Evolutionary conservation across 768 basidiomycete species (phyloP).

Genomic region (Rhodotorula taiwanensis): DNA sequence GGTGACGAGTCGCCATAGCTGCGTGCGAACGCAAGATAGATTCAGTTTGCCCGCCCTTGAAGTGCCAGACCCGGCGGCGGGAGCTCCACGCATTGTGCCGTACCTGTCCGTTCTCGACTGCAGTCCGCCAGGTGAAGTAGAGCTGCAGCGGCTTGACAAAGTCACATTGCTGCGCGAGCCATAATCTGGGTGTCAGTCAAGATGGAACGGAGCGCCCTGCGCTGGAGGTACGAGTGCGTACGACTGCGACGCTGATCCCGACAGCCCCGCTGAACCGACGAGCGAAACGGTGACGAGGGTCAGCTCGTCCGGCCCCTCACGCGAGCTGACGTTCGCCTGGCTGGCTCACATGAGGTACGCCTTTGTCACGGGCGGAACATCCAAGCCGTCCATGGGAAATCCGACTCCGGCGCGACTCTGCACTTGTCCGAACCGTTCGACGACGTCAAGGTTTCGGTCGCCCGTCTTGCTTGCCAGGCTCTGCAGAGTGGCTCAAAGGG

Average conservation of each 20-base stretch:
- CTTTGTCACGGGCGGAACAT: slow-evolving; percentile 38
- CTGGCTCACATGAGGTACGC: slow-evolving; percentile 39
- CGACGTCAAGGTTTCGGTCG: too few species aligned
- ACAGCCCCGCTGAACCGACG: slow-evolving; percentile 38
- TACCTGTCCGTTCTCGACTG: slow-evolving; percentile 38
- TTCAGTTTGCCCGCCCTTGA: too few species aligned
- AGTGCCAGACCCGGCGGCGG: too few species aligned
- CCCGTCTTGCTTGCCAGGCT: too few species aligned
- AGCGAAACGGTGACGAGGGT: background rate
- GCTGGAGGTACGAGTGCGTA: background rate
- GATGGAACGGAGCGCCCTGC: too few species aligned
- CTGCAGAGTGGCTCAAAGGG: too few species aligned
- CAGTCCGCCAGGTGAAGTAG: slow-evolving; percentile 39
- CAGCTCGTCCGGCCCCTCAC: background rate
- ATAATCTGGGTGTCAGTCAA: background rate
- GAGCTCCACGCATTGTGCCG: too few species aligned
- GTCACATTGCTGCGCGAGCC: slow-evolving; percentile 37
- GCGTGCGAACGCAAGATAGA: background rate
- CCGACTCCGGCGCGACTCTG: too few species aligned
- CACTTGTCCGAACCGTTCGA: too few species aligned
- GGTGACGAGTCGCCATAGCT: slow-evolving; percentile 83
- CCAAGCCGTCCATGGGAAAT: slow-evolving; percentile 30
- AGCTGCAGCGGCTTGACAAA: slow-evolving; percentile 40
- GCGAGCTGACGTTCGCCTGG: background rate
- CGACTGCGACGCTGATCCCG: slow-evolving; percentile 35